Conservation (phyloP, 495 filamentous ascomycete species). For the Penicillium egyptiacum region DNA sequence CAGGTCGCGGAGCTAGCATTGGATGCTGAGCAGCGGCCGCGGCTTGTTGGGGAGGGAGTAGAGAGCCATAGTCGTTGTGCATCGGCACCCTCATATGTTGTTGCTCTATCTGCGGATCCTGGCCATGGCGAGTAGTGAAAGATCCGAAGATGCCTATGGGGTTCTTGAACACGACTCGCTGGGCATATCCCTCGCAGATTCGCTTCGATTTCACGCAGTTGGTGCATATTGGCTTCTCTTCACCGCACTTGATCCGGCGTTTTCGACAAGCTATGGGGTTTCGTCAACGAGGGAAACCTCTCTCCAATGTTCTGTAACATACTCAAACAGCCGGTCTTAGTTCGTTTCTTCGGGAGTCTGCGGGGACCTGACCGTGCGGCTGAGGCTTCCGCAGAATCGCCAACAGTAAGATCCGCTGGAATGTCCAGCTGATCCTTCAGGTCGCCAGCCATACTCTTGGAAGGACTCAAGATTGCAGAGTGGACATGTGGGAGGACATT, state of each 20-base stretch:
- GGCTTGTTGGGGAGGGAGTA: slow-evolving; percentile 27
- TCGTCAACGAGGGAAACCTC: slow-evolving; percentile 13
- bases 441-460: slow-evolving; percentile 1
- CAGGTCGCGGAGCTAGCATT: slow-evolving; percentile 37
- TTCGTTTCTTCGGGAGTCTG: slow-evolving; percentile 62
- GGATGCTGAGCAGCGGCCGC: slow-evolving; percentile 37
- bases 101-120: slow-evolving; percentile 25
- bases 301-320: slow-evolving; percentile 37
- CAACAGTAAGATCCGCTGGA: slow-evolving; percentile 2
- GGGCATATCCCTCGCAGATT: slow-evolving; percentile 91
- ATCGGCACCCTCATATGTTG: slow-evolving; percentile 20
- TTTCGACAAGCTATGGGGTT: slow-evolving; percentile 74
- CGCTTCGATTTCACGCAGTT: slow-evolving; percentile 96
- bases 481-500: neutral
- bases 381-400: slow-evolving; percentile 14
- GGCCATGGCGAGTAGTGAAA: slow-evolving; percentile 30
- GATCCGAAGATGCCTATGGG: slow-evolving; percentile 63
- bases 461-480: neutral
- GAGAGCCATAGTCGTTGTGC: slow-evolving; percentile 22
- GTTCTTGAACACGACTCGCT: slow-evolving; percentile 89
- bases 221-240: slow-evolving; percentile 85
- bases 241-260: slow-evolving; percentile 95
- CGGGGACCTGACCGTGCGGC: slow-evolving; percentile 20
- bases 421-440: neutral
- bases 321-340: slow-evolving; percentile 97